Conservation (phyloP, 768 basidiomycete genomes). For the Tephrocybe sp. region DNA sequence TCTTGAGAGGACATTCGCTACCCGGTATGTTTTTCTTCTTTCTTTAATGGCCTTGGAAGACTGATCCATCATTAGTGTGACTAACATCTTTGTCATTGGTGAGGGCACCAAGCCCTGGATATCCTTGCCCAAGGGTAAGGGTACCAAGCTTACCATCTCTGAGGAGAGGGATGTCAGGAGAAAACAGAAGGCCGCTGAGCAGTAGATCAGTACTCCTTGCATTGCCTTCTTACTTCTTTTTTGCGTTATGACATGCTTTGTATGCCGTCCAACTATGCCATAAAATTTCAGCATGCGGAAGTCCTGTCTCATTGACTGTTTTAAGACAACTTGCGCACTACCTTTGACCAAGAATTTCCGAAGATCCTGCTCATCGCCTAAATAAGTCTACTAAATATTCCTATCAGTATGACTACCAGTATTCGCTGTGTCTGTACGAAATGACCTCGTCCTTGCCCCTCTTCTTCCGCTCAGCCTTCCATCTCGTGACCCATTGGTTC, state of each 20-base stretch:
- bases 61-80: slow-evolving; percentile 51
- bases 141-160: slow-evolving; percentile 94
- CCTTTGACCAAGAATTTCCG: no score
- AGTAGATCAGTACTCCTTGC: slow-evolving; percentile 35
- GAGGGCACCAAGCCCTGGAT: slow-evolving; percentile 95
- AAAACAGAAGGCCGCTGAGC: slow-evolving; percentile 69
- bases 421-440: slow-evolving; percentile 41
- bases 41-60: not conserved
- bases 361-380: not conserved
- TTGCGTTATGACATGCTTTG: slow-evolving; percentile 36
- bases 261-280: slow-evolving; percentile 33
- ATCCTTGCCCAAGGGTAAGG: slow-evolving; percentile 96
- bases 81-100: slow-evolving; percentile 98
- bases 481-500: slow-evolving; percentile 83
- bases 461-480: slow-evolving; percentile 80
- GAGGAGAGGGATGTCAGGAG: slow-evolving; percentile 94
- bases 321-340: not conserved
- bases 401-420: slow-evolving; percentile 32
- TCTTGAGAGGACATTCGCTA: slow-evolving; percentile 94
- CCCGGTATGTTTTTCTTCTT: slow-evolving; percentile 61
- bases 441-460: slow-evolving; percentile 34
- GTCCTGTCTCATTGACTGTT: not conserved
- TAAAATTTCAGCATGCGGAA: slow-evolving; percentile 17
- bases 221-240: slow-evolving; percentile 18
- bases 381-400: no score